These are phyloP conservation scores for Amaranthus tricolor DNA, from an alignment of 179 eudicot species.

Conservation along the genomic window DNA sequence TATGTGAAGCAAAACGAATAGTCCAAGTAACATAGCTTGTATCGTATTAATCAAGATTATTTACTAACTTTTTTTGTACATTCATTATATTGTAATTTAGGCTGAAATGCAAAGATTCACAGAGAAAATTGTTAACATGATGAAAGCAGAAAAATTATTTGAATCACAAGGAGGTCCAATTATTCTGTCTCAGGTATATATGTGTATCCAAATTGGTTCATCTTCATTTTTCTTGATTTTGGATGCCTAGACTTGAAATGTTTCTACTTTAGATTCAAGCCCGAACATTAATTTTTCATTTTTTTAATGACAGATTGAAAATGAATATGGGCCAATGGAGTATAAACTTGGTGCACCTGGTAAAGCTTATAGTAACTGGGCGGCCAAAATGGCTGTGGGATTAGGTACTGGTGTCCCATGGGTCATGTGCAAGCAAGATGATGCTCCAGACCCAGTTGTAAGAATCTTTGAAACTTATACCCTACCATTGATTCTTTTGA, in stretches of 20 bases:
- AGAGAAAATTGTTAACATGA: conserved; percentile 68
- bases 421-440: conserved; percentile 93
- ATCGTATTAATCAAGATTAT: not conserved
- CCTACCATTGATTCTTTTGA: conserved; percentile 9
- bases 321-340: conserved; percentile 83
- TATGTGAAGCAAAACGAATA: too few relatives aligned
- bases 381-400: conserved; percentile 79
- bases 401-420: conserved; percentile 75
- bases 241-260: not conserved
- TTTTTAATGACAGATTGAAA: conserved; percentile 62
- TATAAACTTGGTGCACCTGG: conserved; percentile 65
- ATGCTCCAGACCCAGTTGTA: conserved; percentile 87
- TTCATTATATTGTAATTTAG: conserved; percentile 29
- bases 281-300: not conserved
- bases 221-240: not conserved
- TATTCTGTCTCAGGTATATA: conserved; percentile 72
- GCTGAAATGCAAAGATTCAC: conserved; percentile 79
- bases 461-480: conserved; percentile 25
- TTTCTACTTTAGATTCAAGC: not conserved
- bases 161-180: conserved; percentile 90
- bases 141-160: conserved; percentile 63
- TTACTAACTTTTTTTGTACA: not conserved
- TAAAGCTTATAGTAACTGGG: conserved; percentile 65
- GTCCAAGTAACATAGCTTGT: not conserved
- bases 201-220: conserved; percentile 8